A percentile compares a stretch with the other conserved stretches of the same genome.
These are phyloP conservation scores for Sarocladium strictum DNA, from an alignment of 2,329 filamentous ascomycete species.

Conservation along the genomic window DNA sequence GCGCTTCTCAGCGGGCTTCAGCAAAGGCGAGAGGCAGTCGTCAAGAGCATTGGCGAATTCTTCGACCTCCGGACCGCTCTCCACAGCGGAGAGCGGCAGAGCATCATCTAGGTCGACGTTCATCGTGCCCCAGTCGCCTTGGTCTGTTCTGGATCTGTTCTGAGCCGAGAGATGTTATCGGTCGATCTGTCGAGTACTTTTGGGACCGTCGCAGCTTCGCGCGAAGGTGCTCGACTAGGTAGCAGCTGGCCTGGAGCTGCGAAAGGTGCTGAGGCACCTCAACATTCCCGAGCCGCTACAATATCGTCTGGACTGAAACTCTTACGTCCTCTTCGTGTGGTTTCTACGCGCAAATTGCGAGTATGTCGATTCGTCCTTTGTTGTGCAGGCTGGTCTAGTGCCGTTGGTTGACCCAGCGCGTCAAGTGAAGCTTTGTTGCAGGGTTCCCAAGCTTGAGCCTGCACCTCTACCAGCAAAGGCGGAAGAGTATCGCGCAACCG, in stretches of 20 bases:
- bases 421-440: constrained; percentile 6
- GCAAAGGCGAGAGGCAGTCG: constrained; percentile 54
- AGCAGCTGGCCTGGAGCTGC: not conserved
- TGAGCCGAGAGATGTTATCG: not conserved
- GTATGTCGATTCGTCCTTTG: not conserved
- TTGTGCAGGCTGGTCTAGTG: not conserved
- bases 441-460: not conserved
- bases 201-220: not conserved
- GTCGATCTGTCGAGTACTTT: too few species aligned
- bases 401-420: not conserved
- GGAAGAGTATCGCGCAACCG: not conserved
- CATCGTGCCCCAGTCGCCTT: too few species aligned
- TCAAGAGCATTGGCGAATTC: constrained; percentile 80
- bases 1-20: constrained; percentile 48
- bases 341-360: too few species aligned
- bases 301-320: not conserved
- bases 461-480: not conserved
- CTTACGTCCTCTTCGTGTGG: too few species aligned
- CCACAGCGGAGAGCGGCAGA: constrained; percentile 32
- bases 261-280: not conserved
- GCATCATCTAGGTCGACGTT: constrained; percentile 7
- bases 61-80: constrained; percentile 76
- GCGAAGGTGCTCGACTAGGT: not conserved
- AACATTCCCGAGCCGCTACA: not conserved
- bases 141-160: too few species aligned